phyloP scores from a whole-genome alignment of 2,329 filamentous ascomycete species.

The Amylocarpus encephaloides region DNA sequence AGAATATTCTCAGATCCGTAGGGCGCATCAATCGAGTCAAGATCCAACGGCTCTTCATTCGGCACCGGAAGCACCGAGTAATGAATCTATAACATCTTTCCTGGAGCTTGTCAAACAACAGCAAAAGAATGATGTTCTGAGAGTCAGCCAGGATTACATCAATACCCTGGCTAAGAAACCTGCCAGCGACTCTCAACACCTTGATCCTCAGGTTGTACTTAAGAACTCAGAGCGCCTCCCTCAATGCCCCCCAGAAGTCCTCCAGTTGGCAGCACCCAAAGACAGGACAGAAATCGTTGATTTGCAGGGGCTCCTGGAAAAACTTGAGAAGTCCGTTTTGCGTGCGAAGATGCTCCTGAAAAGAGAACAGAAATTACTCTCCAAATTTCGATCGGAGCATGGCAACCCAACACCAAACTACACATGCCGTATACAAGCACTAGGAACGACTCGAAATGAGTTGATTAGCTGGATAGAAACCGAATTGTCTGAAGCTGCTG shows the following conservation, averaged over 20 bases:
- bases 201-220: constrained; percentile 33
- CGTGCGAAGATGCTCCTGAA: constrained; percentile 51
- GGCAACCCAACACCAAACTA: not conserved
- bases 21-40: constrained; percentile 14
- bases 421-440: constrained; percentile 38
- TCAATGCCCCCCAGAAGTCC: constrained; percentile 25
- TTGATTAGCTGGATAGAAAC: constrained; percentile 61
- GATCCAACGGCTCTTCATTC: not conserved
- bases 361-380: constrained; percentile 50
- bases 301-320: constrained; percentile 42
- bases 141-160: constrained; percentile 45
- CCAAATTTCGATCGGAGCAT: constrained; percentile 33
- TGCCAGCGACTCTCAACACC: constrained; percentile 42
- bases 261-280: constrained; percentile 12
- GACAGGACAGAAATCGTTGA: constrained; percentile 34
- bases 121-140: constrained; percentile 45
- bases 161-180: constrained; percentile 46
- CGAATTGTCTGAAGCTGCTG: constrained; percentile 48
- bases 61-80: constrained; percentile 3
- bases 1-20: constrained; percentile 35
- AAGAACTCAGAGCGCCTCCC: constrained; percentile 23
- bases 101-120: constrained; percentile 45
- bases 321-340: constrained; percentile 52
- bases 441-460: constrained; percentile 50
- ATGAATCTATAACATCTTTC: constrained; percentile 41